phyloP scores from a whole-genome alignment of 2,329 filamentous ascomycete species.

The Arthroderma sp. region DNA sequence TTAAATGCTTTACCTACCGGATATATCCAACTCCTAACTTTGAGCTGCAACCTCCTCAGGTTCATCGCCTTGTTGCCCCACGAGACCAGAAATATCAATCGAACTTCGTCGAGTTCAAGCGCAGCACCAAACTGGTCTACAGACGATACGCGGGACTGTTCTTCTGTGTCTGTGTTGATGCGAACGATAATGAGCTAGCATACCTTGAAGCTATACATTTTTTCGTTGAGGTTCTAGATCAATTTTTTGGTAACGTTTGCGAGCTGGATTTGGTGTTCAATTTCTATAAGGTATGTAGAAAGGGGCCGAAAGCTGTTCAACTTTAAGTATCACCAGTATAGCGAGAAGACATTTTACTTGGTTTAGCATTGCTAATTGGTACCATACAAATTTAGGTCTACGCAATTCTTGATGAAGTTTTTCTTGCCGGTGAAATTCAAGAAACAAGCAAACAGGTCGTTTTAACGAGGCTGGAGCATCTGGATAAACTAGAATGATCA shows the following conservation, averaged over 20 bases:
- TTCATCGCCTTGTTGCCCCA: conserved; percentile 93
- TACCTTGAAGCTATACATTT: conserved; percentile 98
- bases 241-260: conserved; percentile 98
- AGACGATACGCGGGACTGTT: conserved; percentile 94
- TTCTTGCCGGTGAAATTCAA: conserved; percentile 93
- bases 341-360: too few species aligned
- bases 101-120: conserved; percentile 83
- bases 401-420: conserved; percentile 96
- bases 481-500: conserved; percentile 81
- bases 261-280: conserved; percentile 81
- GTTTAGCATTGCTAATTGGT: not conserved
- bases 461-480: conserved; percentile 79
- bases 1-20: not conserved
- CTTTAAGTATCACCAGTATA: not conserved
- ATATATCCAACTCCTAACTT: not conserved
- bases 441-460: conserved; percentile 99
- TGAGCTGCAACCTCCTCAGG: conserved; percentile 36
- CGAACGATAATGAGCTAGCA: conserved; percentile 95
- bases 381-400: conserved; percentile 54
- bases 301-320: not conserved
- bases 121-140: conserved; percentile 82
- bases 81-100: conserved; percentile 99
- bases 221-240: conserved; percentile 96
- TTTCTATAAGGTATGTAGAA: conserved; percentile 51
- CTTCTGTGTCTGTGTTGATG: conserved; percentile 98